phyloP scores from a whole-genome alignment of 306 rosid genomes.

The Ormosia semicastrata region DNA sequence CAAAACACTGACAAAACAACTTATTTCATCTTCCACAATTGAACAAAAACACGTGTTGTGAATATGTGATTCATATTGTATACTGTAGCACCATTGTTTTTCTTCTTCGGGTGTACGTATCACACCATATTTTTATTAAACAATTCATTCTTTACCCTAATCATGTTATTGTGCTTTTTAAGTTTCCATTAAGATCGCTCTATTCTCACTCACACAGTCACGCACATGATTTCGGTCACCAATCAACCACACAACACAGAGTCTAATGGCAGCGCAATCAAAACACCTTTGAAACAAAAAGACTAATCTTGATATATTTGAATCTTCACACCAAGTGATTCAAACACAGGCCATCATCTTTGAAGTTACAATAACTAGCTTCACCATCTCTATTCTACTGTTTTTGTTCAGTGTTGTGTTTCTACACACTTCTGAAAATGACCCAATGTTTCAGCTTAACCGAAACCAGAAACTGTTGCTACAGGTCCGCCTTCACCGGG shows the following conservation, averaged over 20 bases:
- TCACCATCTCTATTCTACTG: not conserved
- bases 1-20: not conserved
- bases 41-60: not conserved
- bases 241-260: not conserved
- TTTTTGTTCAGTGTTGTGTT: not conserved
- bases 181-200: not conserved
- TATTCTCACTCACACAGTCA: too few species aligned
- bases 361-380: not conserved
- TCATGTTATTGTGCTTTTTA: not conserved
- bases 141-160: not conserved
- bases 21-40: not conserved
- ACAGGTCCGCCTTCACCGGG: conserved; percentile 45
- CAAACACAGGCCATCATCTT: too few species aligned
- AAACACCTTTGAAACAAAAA: too few species aligned
- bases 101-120: too few species aligned
- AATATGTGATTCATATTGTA: not conserved
- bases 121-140: not conserved
- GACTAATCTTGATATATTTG: too few species aligned
- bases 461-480: conserved; percentile 57
- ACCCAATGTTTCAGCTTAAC: conserved; percentile 58
- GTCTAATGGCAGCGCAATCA: too few species aligned
- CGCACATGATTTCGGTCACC: not conserved
- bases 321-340: not conserved
- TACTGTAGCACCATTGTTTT: not conserved
- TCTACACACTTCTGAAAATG: conserved; percentile 26